A percentile compares a stretch with the other conserved stretches of the same genome.
phyloP scores from a whole-genome alignment of 371 early-diverging fungal species.

The Mortierella sp. region DNA sequence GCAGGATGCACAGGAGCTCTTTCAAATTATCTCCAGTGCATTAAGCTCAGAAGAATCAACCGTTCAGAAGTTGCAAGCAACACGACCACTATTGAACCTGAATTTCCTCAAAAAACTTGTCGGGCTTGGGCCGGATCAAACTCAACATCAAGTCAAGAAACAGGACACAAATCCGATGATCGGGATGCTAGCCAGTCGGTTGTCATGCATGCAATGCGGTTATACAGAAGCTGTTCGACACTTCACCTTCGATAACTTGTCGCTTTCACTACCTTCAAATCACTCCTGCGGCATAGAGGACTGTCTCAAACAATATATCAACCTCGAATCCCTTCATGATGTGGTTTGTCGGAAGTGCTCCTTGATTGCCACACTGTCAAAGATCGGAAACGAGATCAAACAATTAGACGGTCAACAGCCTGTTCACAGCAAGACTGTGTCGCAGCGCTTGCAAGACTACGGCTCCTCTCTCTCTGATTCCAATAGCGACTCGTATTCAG shows the following conservation, averaged over 20 bases:
- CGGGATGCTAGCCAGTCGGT: constrained; percentile 80
- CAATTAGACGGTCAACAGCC: constrained; percentile 19
- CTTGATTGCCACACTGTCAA: constrained; percentile 69
- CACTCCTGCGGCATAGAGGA: constrained; percentile 67
- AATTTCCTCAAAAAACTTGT: constrained; percentile 33
- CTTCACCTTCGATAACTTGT: constrained; percentile 86
- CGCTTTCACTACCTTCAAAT: constrained; percentile 77
- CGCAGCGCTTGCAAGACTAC: constrained; percentile 11
- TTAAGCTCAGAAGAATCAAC: constrained; percentile 77
- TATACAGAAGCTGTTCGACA: constrained; percentile 87
- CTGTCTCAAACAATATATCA: constrained; percentile 75
- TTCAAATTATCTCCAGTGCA: constrained; percentile 87
- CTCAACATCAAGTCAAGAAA: constrained; percentile 26
- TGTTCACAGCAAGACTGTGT: neutral
- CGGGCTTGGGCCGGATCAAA: constrained; percentile 8
- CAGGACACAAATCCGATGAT: constrained; percentile 72
- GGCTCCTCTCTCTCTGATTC: neutral
- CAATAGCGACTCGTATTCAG: constrained; percentile 13
- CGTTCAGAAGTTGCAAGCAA: constrained; percentile 26
- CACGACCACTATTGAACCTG: constrained; percentile 32
- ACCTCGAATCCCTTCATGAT: constrained; percentile 80
- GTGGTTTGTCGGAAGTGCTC: constrained; percentile 83
- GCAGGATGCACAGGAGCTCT: constrained; percentile 96
- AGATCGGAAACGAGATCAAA: constrained; percentile 58
- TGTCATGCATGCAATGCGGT: constrained; percentile 84